Conservation (phyloP, 2,329 filamentous ascomycete genomes). For the Diaporthe citri region DNA sequence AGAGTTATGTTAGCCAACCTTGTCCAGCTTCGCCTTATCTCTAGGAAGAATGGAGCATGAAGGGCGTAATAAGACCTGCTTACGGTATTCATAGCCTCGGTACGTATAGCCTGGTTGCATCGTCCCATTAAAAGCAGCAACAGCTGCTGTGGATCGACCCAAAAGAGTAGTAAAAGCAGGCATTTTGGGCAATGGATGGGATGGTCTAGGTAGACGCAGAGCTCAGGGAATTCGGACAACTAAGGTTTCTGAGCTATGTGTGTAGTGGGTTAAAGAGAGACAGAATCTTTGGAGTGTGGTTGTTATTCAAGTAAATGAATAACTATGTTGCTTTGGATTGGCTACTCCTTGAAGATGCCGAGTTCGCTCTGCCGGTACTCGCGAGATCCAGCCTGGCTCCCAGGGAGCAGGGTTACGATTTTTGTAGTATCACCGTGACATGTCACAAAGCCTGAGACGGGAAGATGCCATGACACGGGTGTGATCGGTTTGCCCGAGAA, state of each 20-base stretch:
- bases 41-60: background rate
- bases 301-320: background rate
- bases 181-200: background rate
- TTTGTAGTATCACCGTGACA: background rate
- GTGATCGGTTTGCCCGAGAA: background rate
- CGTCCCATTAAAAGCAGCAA: conserved; percentile 1
- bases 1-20: background rate
- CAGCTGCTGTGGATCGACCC: background rate
- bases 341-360: background rate
- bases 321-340: background rate
- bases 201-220: background rate
- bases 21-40: background rate
- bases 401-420: background rate
- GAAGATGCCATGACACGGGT: background rate
- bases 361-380: background rate
- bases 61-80: background rate
- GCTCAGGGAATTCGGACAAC: background rate
- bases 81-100: background rate
- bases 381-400: background rate
- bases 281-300: background rate
- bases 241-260: too few relatives aligned
- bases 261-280: background rate
- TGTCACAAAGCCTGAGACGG: conserved; percentile 3
- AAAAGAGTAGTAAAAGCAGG: background rate
- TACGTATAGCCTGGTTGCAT: conserved; percentile 3